These are phyloP conservation scores for Dictyostelium gargantuum DNA, from an alignment of 208 protist species.

Conservation along the genomic window DNA sequence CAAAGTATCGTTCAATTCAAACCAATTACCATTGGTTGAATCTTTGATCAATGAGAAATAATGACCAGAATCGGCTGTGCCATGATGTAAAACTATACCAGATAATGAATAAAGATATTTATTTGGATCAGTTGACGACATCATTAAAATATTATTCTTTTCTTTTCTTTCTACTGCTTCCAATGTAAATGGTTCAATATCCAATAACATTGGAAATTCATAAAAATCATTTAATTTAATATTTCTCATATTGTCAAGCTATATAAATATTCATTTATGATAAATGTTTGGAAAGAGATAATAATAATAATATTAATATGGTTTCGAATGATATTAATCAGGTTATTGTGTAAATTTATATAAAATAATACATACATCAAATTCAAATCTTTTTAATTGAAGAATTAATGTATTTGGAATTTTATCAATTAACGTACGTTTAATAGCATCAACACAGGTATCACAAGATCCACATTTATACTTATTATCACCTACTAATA, in stretches of 20 bases:
- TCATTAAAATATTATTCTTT: not conserved
- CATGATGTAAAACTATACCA: slow-evolving; percentile 84
- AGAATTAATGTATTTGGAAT: slow-evolving; percentile 80
- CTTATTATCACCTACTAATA: slow-evolving; percentile 82
- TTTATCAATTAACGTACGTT: slow-evolving; percentile 63
- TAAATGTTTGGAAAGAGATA: not conserved
- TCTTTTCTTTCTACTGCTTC: slow-evolving; percentile 66
- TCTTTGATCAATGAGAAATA: slow-evolving; percentile 85
- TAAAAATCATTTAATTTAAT: slow-evolving; percentile 82
- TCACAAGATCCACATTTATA: slow-evolving; percentile 82
- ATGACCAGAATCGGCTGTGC: slow-evolving; percentile 83
- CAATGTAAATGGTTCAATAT: slow-evolving; percentile 80
- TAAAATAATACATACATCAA: slow-evolving; percentile 46
- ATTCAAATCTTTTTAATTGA: slow-evolving; percentile 82
- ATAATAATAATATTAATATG: not conserved
- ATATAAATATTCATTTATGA: too few relatives aligned
- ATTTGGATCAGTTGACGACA: not conserved
- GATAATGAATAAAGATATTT: slow-evolving; percentile 79
- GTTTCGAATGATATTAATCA: too few relatives aligned
- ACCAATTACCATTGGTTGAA: slow-evolving; percentile 63
- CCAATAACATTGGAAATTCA: slow-evolving; percentile 81
- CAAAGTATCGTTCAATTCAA: slow-evolving; percentile 80
- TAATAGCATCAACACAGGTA: slow-evolving; percentile 69
- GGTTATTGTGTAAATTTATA: not conserved
- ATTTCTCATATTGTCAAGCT: slow-evolving; percentile 72